These are phyloP conservation scores for Cercis canadensis DNA, from an alignment of 306 rosid species.

Conservation along the genomic window DNA sequence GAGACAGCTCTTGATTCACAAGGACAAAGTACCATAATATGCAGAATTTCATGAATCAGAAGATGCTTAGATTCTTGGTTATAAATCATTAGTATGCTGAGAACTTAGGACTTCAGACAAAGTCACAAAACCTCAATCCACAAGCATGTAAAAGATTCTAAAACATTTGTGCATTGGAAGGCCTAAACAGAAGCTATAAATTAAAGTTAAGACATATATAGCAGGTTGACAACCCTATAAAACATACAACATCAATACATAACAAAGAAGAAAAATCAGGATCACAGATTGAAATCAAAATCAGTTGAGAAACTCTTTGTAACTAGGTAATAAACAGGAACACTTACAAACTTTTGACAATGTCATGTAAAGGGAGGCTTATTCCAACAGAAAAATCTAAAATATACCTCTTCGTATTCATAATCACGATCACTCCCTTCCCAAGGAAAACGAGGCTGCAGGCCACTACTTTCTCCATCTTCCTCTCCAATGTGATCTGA, in stretches of 20 bases:
- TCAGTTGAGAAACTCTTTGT: background rate
- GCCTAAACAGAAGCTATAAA: background rate
- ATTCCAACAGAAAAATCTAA: background rate
- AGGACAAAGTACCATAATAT: conserved; percentile 6
- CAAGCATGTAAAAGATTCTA: background rate
- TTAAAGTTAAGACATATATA: background rate
- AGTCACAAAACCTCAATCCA: background rate
- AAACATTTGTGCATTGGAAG: conserved; percentile 3
- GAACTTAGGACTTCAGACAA: background rate
- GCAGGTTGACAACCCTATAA: background rate
- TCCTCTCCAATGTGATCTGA: conserved; percentile 67
- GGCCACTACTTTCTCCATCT: conserved; percentile 55
- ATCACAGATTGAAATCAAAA: too few relatives aligned
- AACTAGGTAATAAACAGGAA: background rate
- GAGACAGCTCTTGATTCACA: conserved; percentile 5
- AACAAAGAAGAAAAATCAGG: too few relatives aligned
- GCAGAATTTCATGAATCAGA: conserved; percentile 4
- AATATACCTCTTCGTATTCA: conserved; percentile 81
- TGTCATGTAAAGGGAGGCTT: background rate
- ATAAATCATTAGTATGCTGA: conserved; percentile 7
- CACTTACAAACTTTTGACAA: background rate
- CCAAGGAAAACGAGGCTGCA: conserved; percentile 78
- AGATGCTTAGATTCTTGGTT: background rate
- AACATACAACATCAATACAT: too few relatives aligned
- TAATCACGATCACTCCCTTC: conserved; percentile 92